Evolutionary conservation across 805 yeast species (phyloP), one percentile per base, ranked within the genome.

Genomic region (Clavispora carvajalis): DNA sequence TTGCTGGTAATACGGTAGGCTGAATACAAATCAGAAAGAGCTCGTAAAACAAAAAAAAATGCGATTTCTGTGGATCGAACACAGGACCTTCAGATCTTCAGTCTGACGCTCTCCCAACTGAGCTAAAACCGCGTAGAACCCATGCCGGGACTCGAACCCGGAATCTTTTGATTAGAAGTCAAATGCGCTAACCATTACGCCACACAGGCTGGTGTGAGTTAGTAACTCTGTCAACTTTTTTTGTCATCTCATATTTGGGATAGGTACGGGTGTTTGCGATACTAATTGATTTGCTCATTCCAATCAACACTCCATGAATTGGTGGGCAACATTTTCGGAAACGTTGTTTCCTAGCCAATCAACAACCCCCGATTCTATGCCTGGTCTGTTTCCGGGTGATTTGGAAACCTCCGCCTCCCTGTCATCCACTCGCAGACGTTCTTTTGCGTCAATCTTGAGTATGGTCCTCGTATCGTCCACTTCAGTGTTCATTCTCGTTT

Each of bases 101-200:
- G 59, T 54, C 58, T 54, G 59, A 52, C 59, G 59, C 59, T 52
- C 60, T 56, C 59, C 60, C 60, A 48, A 56, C 60, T 56, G 60
- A 56, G 45, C 45, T 42, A 42, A 42, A 38, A 30, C 45, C 45
- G 45, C 45, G 19, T 35, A 31, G 41, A 47, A 47, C 51, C 51
- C 51, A 47, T 43, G 51, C 51, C 51, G 51, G 51, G 51, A 47
- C 51, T 47, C 51, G 51, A 47, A 47, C 51, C 51, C 51, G 51
- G 51, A 47, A 47, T 42, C 51, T 47, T 47, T 45, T 47, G 51
- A 47, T 47, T 47, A 47, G 51, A 47, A 47, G 51, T 47, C 51
- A 47, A 45, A 47, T 47, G 51, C 51, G 51, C 51, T 47, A 45
- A 47, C 51, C 51, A 47, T 47, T 47, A 47, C 51, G 51, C 52